Percentiles rank a stretch among this genome's conserved stretches.
Evolutionary conservation across 2,329 filamentous ascomycete genomes (phyloP).

Genomic region (Endothia cerciana): DNA sequence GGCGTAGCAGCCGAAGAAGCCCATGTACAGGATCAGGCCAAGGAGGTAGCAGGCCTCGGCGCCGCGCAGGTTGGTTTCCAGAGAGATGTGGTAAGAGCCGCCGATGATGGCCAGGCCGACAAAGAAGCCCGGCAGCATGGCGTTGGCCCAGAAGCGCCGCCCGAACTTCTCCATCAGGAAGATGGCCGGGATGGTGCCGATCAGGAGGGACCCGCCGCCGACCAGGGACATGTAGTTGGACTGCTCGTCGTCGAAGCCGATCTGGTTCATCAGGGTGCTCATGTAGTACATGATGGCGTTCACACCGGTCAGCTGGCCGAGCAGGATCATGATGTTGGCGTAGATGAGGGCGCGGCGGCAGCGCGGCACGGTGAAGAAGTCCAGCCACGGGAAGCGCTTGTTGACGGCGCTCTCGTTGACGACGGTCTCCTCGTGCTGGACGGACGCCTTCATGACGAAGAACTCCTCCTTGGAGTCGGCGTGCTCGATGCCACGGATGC

Average conservation of each 20-base stretch:
- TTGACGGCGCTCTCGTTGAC: conserved; percentile 55
- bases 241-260: conserved; percentile 66
- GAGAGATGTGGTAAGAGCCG: conserved; percentile 60
- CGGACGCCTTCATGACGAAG: conserved; percentile 70
- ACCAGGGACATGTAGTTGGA: conserved; percentile 77
- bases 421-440: conserved; percentile 59
- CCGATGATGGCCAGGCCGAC: conserved; percentile 70
- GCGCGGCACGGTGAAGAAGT: conserved; percentile 72
- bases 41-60: conserved; percentile 66
- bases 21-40: conserved; percentile 70
- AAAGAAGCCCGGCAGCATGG: conserved; percentile 74
- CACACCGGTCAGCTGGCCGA: conserved; percentile 73
- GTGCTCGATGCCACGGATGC: conserved; percentile 64
- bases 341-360: conserved; percentile 69
- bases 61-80: conserved; percentile 48
- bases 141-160: conserved; percentile 74
- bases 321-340: conserved; percentile 70
- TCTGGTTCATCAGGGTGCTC: conserved; percentile 67
- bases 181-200: conserved; percentile 70
- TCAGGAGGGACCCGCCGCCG: conserved; percentile 67
- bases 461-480: conserved; percentile 69
- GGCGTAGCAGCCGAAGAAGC: conserved; percentile 69
- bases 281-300: conserved; percentile 77
- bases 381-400: conserved; percentile 69
- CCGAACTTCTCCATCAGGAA: conserved; percentile 74